A percentile compares a stretch with the other conserved stretches of the same genome.
Conservation (phyloP, 257 asterid species). For the Solanum clarkiae region DNA sequence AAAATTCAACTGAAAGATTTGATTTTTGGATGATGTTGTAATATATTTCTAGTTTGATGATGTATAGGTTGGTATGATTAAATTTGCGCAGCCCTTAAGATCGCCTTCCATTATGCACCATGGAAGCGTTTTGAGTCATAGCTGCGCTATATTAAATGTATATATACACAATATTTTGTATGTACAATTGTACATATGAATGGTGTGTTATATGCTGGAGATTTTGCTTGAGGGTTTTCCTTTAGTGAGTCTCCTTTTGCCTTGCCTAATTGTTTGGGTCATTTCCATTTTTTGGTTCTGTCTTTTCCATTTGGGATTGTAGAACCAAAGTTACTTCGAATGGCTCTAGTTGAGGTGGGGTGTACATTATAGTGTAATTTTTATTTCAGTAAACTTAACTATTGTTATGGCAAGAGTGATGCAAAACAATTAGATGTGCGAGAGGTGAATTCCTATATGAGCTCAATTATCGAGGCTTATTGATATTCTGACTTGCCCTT, state of each 20-base stretch:
- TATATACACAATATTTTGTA: background rate
- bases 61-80: background rate
- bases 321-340: background rate
- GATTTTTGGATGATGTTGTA: background rate
- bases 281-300: background rate
- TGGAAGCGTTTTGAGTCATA: slow-evolving; percentile 96
- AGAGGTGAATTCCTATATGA: background rate
- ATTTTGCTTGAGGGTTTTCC: background rate
- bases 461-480: slow-evolving; percentile 10
- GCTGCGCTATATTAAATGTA: slow-evolving; percentile 16
- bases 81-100: slow-evolving; percentile 78
- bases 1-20: background rate
- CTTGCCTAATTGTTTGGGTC: background rate
- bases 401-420: background rate
- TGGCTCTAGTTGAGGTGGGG: background rate
- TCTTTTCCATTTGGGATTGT: background rate
- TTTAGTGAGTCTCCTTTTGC: background rate
- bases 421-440: background rate
- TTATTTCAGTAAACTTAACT: background rate
- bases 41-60: background rate
- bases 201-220: background rate
- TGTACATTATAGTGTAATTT: background rate
- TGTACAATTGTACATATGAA: background rate
- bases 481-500: slow-evolving; percentile 9
- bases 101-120: slow-evolving; percentile 64